Base-by-base conservation (phyloP, 2,329 filamentous ascomycete species). In the Didymella sp. region DNA sequence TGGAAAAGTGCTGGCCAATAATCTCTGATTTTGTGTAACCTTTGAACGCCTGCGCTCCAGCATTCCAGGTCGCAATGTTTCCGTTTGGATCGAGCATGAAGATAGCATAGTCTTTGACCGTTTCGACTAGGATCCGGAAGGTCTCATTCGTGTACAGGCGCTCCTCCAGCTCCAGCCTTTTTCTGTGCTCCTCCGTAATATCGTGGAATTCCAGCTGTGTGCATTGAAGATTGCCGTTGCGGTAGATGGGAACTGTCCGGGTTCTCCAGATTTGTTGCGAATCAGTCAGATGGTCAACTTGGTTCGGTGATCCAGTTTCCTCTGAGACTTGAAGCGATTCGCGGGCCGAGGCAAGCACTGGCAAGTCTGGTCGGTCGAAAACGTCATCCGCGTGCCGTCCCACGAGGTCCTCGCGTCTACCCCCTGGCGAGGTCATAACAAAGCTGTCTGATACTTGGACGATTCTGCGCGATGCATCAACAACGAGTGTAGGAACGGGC, bases 41-140 rank as follows among this genome's bases (percentile, higher is more conserved):
- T 65, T 87, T 87, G 61, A 85, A 77, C 12, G 82, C 71, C 47
- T 82, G 76, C 0, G 84, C 84, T 2, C 84, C 84, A 0, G 78
- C 75, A 60, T 86, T 87, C 85, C 84, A 87, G 0, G 84, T 86
- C 1, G 78, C 78, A 15, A 87, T 79, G 62, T 81, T 75, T n/a
- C 85, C 85, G 3, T 76, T 71, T 0, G 82, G 78, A 49, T 86
- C 84, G 25, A 87, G 78, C 75, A 87, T 82, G 66, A 87, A 88
- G 58, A 87, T 87, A 55, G 85, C 85, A 63, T 86, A 87, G 59
- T 87, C 84, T 70, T 83, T 85, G 63, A 87, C 83, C 0, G 81
- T 84, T 60, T 87, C 82, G 31, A 88, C 78, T 28, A 89, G 66
- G 35, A 87, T 83, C n/a, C 83, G 83, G 67, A 87, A 87, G 4